A percentile compares a stretch with the other conserved stretches of the same genome.
Conservation (phyloP, 2,329 filamentous ascomycete genomes). For the Calonectria montana region DNA sequence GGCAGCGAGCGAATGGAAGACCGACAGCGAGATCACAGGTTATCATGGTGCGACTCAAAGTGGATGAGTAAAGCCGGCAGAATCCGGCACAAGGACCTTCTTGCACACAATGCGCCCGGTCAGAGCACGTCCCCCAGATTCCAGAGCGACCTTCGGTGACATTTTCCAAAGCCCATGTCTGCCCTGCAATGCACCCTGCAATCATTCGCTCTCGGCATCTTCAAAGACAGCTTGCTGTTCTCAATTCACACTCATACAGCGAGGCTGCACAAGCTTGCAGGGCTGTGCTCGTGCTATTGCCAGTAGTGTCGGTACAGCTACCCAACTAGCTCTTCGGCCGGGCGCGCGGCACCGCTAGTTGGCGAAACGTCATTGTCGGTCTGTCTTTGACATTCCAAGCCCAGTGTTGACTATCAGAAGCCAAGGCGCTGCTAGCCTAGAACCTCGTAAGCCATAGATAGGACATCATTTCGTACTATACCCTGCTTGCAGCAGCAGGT, state of each 20-base stretch:
- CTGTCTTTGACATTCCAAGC: conserved; percentile 10
- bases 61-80: conserved; percentile 20
- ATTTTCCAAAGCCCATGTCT: background rate
- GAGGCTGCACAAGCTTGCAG: background rate
- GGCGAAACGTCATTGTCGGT: conserved; percentile 7
- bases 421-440: conserved; percentile 14
- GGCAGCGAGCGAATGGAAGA: background rate
- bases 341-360: background rate
- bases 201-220: background rate
- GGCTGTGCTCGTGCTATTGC: background rate
- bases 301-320: background rate
- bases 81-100: conserved; percentile 20
- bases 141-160: conserved; percentile 8
- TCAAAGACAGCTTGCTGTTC: background rate
- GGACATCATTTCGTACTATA: conserved; percentile 6
- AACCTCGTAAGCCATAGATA: conserved; percentile 11
- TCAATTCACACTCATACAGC: background rate
- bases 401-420: background rate
- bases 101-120: background rate
- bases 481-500: background rate
- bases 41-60: conserved; percentile 12
- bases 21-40: background rate
- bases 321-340: background rate
- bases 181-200: conserved; percentile 14
- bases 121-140: background rate